Conservation (phyloP, 306 rosid species). For the Trifolium subterraneum region DNA sequence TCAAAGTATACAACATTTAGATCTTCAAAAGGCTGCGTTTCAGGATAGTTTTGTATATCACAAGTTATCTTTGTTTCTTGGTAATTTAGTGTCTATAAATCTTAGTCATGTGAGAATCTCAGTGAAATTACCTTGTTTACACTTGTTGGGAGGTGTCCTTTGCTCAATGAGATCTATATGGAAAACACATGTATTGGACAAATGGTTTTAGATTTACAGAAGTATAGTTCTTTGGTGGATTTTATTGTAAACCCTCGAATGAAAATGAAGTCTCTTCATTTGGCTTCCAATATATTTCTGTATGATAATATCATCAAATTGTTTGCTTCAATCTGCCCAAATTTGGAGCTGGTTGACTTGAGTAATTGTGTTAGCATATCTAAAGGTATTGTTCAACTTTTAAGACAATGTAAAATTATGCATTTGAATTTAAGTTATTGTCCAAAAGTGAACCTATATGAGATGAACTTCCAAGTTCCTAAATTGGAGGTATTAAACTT, state of each 20-base stretch:
- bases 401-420: conserved; percentile 56
- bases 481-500: conserved; percentile 55
- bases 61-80: conserved; percentile 52
- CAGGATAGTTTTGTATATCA: conserved; percentile 48
- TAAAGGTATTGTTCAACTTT: conserved; percentile 38
- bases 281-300: conserved; percentile 44
- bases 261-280: conserved; percentile 52
- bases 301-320: conserved; percentile 30
- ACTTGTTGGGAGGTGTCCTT: conserved; percentile 55
- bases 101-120: conserved; percentile 47
- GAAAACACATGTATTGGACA: conserved; percentile 39
- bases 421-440: conserved; percentile 47
- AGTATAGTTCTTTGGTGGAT: neutral
- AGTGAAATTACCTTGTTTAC: conserved; percentile 54
- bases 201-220: neutral
- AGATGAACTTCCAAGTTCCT: conserved; percentile 27
- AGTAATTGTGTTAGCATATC: conserved; percentile 40
- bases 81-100: conserved; percentile 48
- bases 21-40: conserved; percentile 47
- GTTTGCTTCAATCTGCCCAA: conserved; percentile 56
- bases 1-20: conserved; percentile 53
- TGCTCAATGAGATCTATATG: conserved; percentile 56
- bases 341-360: conserved; percentile 58
- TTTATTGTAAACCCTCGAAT: conserved; percentile 26
- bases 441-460: conserved; percentile 2